phyloP scores from a whole-genome alignment of 1,284 basidiomycete genomes.

The Volvariella surrecta region DNA sequence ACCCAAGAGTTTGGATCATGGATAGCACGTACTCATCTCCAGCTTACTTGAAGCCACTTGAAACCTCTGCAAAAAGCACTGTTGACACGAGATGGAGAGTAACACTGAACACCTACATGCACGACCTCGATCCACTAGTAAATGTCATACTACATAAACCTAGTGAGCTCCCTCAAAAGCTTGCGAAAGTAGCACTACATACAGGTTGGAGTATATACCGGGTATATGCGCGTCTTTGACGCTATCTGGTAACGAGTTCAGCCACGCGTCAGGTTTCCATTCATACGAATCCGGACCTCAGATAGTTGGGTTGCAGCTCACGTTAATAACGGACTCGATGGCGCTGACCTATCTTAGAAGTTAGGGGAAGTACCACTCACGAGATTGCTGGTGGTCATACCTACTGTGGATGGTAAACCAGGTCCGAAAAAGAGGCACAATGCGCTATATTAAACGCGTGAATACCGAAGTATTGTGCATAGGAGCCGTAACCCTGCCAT shows the following conservation, averaged over 20 bases:
- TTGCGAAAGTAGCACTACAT: slow-evolving; percentile 1
- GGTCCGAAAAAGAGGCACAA: slow-evolving; percentile 12
- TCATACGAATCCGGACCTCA: slow-evolving; percentile 22
- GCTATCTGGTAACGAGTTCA: slow-evolving; percentile 20
- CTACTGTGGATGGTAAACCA: too few species aligned
- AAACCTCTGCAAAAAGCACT: too few species aligned
- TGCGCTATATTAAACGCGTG: too few species aligned
- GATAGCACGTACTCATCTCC: slow-evolving; percentile 18
- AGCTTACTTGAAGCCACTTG: slow-evolving; percentile 16
- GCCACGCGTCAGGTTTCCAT: slow-evolving; percentile 35
- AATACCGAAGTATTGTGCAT: too few species aligned
- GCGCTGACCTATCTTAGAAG: too few species aligned
- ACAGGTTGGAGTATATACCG: slow-evolving; percentile 28
- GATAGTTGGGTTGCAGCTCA: slow-evolving; percentile 28
- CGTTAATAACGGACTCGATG: slow-evolving; percentile 27
- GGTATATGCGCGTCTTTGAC: slow-evolving; percentile 23
- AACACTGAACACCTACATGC: slow-evolving; percentile 15
- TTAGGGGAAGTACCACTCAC: too few species aligned
- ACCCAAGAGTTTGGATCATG: neutral
- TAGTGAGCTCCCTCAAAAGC: neutral
- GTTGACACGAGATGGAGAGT: too few species aligned
- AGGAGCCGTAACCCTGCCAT: slow-evolving; percentile 12
- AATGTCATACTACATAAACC: slow-evolving; percentile 31
- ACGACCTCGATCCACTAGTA: slow-evolving; percentile 29
- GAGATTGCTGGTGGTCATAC: too few species aligned